phyloP scores from a whole-genome alignment of 129 eudicot genomes.

The Flaveria ramosissima region DNA sequence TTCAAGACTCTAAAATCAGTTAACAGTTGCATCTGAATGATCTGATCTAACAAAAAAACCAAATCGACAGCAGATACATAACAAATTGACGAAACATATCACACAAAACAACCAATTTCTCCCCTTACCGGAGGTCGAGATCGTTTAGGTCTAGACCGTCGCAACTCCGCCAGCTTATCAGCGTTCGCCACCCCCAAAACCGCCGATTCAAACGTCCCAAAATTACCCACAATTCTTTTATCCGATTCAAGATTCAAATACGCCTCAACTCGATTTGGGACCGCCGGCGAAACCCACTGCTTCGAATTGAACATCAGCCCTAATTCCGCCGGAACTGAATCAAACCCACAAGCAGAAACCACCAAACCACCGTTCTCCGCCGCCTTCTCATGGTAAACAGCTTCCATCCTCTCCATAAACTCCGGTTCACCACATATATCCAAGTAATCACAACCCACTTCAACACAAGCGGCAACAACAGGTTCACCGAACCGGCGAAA shows the following conservation, averaged over 20 bases:
- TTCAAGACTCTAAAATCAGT: background rate
- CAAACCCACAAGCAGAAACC: constrained; percentile 92
- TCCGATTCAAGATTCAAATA: constrained; percentile 81
- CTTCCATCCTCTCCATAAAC: constrained; percentile 96
- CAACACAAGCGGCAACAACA: constrained; percentile 79
- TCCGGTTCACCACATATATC: constrained; percentile 95
- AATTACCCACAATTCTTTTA: constrained; percentile 69
- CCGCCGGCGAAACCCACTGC: constrained; percentile 63
- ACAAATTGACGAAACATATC: no score
- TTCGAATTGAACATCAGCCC: constrained; percentile 69
- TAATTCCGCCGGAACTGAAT: constrained; percentile 84
- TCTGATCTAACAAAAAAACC: no score
- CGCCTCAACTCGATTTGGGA: constrained; percentile 70
- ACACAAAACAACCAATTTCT: no score
- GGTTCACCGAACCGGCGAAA: constrained; percentile 78
- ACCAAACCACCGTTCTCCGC: constrained; percentile 66
- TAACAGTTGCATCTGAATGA: background rate
- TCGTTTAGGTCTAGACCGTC: constrained; percentile 69
- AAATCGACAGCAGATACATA: no score
- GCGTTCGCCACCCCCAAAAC: constrained; percentile 91
- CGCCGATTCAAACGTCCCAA: constrained; percentile 87
- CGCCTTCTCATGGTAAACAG: constrained; percentile 56
- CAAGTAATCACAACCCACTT: constrained; percentile 69
- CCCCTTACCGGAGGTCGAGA: constrained; percentile 55
- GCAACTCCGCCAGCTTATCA: constrained; percentile 47